A percentile compares a stretch with the other conserved stretches of the same genome.
Conservation (phyloP, 202 grass and related monocot species). For the Schoenoplectus triqueter region DNA sequence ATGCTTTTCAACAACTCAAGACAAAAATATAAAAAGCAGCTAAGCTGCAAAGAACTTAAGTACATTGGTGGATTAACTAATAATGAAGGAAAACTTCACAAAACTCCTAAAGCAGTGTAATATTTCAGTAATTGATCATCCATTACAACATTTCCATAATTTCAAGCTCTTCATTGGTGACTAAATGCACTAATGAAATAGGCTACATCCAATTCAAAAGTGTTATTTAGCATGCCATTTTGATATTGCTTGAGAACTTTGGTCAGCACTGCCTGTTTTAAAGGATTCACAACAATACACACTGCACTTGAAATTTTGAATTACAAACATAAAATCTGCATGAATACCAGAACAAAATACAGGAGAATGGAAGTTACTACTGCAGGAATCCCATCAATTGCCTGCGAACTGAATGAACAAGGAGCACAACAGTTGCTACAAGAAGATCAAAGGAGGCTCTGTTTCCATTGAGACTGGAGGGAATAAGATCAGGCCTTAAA, state of each 20-base stretch:
- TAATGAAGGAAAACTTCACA: neutral
- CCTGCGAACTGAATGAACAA: neutral
- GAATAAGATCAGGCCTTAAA: constrained; percentile 67
- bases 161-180: neutral
- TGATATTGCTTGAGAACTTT: too few relatives aligned
- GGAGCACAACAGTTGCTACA: constrained; percentile 6
- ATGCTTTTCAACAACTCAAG: neutral
- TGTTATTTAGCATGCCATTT: constrained; percentile 12
- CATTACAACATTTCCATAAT: neutral
- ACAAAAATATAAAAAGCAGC: constrained; percentile 1
- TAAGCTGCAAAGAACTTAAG: neutral
- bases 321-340: neutral
- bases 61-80: neutral
- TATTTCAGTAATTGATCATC: neutral
- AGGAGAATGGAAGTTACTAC: neutral
- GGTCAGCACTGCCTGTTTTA: too few relatives aligned
- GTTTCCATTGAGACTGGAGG: neutral
- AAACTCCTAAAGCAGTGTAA: neutral
- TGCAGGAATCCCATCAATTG: neutral
- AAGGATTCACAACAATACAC: neutral
- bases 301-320: neutral
- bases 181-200: neutral
- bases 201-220: neutral
- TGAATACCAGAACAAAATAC: neutral
- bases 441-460: neutral